Conservation (phyloP, 176 grass and related monocot genomes). For the Poa annua region DNA sequence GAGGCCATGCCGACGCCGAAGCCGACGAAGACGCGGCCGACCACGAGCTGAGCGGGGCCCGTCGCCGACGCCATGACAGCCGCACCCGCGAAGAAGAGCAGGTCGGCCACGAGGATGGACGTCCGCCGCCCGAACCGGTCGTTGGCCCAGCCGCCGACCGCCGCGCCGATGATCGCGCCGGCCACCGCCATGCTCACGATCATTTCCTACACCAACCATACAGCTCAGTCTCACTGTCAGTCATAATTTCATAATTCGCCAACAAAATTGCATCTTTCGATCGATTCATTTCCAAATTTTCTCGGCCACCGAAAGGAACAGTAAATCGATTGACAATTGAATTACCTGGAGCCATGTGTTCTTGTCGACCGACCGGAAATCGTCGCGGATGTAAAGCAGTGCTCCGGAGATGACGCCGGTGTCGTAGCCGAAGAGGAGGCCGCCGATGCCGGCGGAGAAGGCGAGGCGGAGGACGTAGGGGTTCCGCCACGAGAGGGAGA, state of each 20-base stretch:
- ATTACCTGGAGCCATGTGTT: conserved; percentile 79
- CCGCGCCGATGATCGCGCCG: conserved; percentile 84
- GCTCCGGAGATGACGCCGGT: conserved; percentile 90
- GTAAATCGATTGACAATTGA: neutral
- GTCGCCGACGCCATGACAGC: conserved; percentile 66
- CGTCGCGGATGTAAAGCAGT: conserved; percentile 86
- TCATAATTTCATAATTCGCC: neutral
- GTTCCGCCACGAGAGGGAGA: conserved; percentile 74
- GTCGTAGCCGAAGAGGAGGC: conserved; percentile 91
- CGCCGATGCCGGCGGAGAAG: conserved; percentile 88
- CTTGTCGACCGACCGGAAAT: conserved; percentile 75
- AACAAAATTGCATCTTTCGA: neutral
- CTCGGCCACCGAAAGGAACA: neutral
- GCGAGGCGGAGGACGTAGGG: conserved; percentile 83
- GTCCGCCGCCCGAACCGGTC: conserved; percentile 68
- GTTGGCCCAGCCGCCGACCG: conserved; percentile 75
- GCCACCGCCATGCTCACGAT: conserved; percentile 93
- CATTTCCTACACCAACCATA: conserved; percentile 54
- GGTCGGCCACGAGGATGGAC: conserved; percentile 67
- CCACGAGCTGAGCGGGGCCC: conserved; percentile 54
- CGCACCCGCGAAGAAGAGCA: conserved; percentile 77
- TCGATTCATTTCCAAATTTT: neutral
- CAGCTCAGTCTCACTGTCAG: neutral
- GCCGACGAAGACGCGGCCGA: conserved; percentile 73
- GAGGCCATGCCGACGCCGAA: conserved; percentile 91